phyloP scores from a whole-genome alignment of 1,139 yeast species.

The Wickerhamomyces sp. region DNA sequence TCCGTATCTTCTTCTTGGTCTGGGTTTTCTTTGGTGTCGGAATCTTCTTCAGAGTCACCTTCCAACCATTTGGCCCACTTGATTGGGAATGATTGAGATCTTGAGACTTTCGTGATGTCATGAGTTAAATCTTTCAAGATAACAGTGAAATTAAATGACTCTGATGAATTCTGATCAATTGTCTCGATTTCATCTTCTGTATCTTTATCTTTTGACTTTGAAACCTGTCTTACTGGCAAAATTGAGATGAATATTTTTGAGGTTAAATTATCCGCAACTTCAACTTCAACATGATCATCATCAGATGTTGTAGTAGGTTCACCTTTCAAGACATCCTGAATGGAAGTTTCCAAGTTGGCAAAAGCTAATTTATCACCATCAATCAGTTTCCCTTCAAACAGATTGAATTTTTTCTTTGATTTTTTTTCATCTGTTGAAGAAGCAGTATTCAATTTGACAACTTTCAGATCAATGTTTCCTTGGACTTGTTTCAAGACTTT shows the following conservation, averaged over 20 bases:
- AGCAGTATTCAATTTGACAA: slow-evolving; percentile 28
- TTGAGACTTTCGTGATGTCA: slow-evolving; percentile 63
- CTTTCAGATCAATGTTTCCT: slow-evolving; percentile 20
- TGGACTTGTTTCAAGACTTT: slow-evolving; percentile 35
- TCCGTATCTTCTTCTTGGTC: slow-evolving; percentile 16
- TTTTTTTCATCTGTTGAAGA: slow-evolving; percentile 23
- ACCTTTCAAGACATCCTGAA: slow-evolving; percentile 33
- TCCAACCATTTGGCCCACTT: slow-evolving; percentile 89
- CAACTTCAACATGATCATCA: background rate
- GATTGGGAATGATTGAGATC: slow-evolving; percentile 85
- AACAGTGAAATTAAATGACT: slow-evolving; percentile 61
- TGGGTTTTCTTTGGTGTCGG: slow-evolving; percentile 23
- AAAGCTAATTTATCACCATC: slow-evolving; percentile 89
- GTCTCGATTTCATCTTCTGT: slow-evolving; percentile 31
- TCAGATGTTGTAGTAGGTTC: background rate
- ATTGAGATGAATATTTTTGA: slow-evolving; percentile 77
- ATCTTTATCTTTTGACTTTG: slow-evolving; percentile 15
- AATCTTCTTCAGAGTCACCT: slow-evolving; percentile 32
- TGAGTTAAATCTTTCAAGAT: slow-evolving; percentile 76
- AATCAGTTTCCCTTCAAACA: slow-evolving; percentile 69
- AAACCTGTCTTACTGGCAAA: slow-evolving; percentile 51
- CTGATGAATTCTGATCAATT: slow-evolving; percentile 35
- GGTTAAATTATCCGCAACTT: slow-evolving; percentile 25
- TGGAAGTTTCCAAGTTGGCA: slow-evolving; percentile 78
- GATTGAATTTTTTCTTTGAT: slow-evolving; percentile 46